Evolutionary conservation across 1,284 basidiomycete genomes (phyloP).

Genomic region (Sanghuangporus baumii): DNA sequence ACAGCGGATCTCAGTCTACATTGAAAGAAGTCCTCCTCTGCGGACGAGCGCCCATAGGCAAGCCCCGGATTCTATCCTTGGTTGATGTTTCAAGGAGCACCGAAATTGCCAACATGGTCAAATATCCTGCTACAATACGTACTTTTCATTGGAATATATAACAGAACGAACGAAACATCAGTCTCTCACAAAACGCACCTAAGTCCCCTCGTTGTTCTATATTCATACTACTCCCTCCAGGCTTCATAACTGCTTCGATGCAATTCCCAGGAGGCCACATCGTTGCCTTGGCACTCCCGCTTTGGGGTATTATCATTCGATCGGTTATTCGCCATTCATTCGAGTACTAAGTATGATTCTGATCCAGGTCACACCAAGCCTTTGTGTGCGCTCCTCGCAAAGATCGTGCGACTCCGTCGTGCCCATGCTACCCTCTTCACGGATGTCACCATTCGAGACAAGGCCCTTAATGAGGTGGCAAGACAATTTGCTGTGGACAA

Average conservation of each 20-base stretch:
- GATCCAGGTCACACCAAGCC: constrained; percentile 9
- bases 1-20: too few species aligned
- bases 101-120: too few species aligned
- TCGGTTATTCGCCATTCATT: background rate
- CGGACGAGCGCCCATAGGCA: too few species aligned
- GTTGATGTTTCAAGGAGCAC: too few species aligned
- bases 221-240: background rate
- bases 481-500: background rate
- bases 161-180: too few species aligned
- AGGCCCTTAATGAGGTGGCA: background rate
- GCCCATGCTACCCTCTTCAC: constrained; percentile 1
- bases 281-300: constrained; percentile 1
- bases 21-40: too few species aligned
- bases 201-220: background rate
- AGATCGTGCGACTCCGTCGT: constrained; percentile 1
- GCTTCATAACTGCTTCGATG: background rate
- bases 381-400: constrained; percentile 1
- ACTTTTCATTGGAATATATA: too few species aligned
- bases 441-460: background rate
- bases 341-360: background rate
- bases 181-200: too few species aligned
- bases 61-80: too few species aligned
- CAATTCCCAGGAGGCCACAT: background rate
- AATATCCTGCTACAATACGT: too few species aligned
- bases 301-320: constrained; percentile 7